Evolutionary conservation across 441 rosid species (phyloP).

Genomic region (Populus hybrid): DNA sequence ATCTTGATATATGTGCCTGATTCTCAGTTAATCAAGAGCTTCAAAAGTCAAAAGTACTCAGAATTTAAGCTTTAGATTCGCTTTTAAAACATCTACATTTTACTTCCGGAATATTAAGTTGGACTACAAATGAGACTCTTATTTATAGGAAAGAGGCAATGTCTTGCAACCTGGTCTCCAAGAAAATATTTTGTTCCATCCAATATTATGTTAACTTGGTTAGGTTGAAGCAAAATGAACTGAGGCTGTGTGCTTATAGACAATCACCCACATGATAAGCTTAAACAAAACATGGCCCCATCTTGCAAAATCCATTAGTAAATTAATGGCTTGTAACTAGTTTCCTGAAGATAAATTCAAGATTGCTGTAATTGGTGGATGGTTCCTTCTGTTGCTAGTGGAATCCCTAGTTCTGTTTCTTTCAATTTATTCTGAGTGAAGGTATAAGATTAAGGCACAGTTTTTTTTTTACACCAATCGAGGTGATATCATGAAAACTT

Average conservation of each 20-base stretch:
- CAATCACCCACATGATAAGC: neutral
- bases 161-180: neutral
- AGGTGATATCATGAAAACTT: neutral
- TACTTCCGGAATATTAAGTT: neutral
- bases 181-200: neutral
- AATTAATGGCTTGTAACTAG: neutral
- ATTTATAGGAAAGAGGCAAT: neutral
- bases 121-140: neutral
- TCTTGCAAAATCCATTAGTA: neutral
- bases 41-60: neutral
- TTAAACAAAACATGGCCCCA: neutral
- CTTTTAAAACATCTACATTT: neutral
- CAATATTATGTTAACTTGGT: neutral
- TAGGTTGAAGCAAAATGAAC: neutral
- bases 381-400: neutral
- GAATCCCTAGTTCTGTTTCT: neutral
- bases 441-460: neutral
- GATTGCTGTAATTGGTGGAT: neutral
- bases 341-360: neutral
- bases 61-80: neutral
- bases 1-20: neutral
- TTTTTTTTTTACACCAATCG: neutral
- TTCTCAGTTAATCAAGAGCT: neutral
- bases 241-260: neutral
- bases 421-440: neutral